Evolutionary conservation across 345 rosid genomes (phyloP), one percentile per base, ranked within the genome.

Genomic region (Passiflora organensis): DNA sequence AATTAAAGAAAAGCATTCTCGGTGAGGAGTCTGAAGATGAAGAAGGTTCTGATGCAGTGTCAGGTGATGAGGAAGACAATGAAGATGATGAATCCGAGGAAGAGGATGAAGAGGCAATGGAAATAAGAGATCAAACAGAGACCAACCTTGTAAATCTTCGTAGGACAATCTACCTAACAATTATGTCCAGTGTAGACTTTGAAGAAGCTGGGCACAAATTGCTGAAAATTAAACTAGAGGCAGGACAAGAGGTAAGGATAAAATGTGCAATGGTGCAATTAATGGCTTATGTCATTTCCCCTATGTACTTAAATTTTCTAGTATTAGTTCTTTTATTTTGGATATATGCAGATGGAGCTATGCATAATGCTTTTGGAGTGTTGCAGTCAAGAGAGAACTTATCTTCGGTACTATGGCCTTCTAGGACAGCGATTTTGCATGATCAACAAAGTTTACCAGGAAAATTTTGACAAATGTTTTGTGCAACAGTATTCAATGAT

Each of bases 141-240:
- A 89, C 97, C n/a, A 86, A 93, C 67, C 96, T 93, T 70, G 68
- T 93, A 49, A 93, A 89, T 63, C 91, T 93, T 28, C 81, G 99
- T 52, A 89, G 99, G 74, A 93, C 99, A 66, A 93, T 93, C 55
- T 93, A 93, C 65, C 71, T 89, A 25, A 89, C 97, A 22, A 93
- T 93, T 22, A 93, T 93, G 99, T 93, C 99, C 43, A 93, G 99
- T 62, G 99, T 86, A 48, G 97, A 89, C 66, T 93, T 89, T 65
- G 97, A 93, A 79, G 97, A 89, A 76, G 99, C 96, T 46, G 97
- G 97, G 59, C 99, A 93, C 77, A 93, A 93, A 65, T 68, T 93
- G 20, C 67, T 93, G 67, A 93, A 93, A 68, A 86, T 93, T 56
- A 93, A 89, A 74, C 85, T 93, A 38, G 97, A 93, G 76, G 86